These are phyloP conservation scores for Pyrenophora seminiperda DNA, from an alignment of 2,329 filamentous ascomycete species.

Conservation along the genomic window DNA sequence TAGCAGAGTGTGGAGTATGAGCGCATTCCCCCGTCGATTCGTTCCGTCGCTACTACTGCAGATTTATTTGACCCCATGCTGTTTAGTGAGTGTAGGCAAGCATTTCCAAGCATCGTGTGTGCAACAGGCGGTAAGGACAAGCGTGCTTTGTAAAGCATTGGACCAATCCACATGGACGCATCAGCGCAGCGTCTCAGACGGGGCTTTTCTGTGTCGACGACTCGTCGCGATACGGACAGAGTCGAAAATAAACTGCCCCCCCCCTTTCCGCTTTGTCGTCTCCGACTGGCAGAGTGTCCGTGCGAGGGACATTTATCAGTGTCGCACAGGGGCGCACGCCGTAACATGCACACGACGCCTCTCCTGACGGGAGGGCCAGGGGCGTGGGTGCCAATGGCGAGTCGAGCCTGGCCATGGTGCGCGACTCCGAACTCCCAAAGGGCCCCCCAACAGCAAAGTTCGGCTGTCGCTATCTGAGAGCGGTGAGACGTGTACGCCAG, in stretches of 20 bases:
- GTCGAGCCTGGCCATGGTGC: constrained; percentile 20
- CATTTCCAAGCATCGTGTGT: too few relatives aligned
- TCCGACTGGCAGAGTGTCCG: constrained; percentile 17
- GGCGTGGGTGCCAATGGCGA: constrained; percentile 25
- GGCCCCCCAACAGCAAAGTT: constrained; percentile 10
- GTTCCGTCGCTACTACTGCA: constrained; percentile 37
- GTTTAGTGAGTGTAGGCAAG: neutral
- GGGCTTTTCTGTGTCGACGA: too few relatives aligned
- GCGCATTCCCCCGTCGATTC: constrained; percentile 26
- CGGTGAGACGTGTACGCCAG: constrained; percentile 26
- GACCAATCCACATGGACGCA: neutral
- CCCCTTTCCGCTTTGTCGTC: too few relatives aligned
- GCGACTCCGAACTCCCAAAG: constrained; percentile 13
- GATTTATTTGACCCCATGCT: constrained; percentile 19
- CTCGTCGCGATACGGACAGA: neutral
- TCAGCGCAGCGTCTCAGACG: too few relatives aligned
- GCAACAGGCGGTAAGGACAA: neutral
- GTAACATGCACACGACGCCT: constrained; percentile 23
- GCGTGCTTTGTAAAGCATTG: too few relatives aligned
- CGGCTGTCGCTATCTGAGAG: constrained; percentile 20
- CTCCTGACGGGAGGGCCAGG: constrained; percentile 19
- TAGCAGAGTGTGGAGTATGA: constrained; percentile 23
- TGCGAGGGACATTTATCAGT: constrained; percentile 25
- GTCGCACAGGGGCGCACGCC: constrained; percentile 26
- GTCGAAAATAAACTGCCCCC: constrained; percentile 26